phyloP scores from a whole-genome alignment of 176 grass and related monocot species.

The Areca catechu region DNA sequence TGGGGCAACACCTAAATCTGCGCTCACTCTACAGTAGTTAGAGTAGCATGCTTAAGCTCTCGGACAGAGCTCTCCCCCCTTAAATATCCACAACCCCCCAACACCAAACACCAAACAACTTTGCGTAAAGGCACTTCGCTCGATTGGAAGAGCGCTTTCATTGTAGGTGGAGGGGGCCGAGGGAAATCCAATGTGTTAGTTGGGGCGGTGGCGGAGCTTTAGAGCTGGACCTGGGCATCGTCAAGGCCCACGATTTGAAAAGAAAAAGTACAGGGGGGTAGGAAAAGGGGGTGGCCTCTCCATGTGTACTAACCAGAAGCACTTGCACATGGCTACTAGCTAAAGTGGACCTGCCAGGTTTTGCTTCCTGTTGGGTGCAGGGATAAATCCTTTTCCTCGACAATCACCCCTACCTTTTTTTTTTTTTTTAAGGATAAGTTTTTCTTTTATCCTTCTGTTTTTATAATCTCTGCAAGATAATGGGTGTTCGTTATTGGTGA shows the following conservation, averaged over 20 bases:
- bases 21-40: too few species aligned
- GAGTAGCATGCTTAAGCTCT: too few species aligned
- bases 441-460: too few species aligned
- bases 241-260: conserved; percentile 23
- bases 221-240: conserved; percentile 69
- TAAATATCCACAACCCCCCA: too few species aligned
- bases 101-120: too few species aligned
- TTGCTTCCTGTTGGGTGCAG: conserved; percentile 49
- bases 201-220: conserved; percentile 48
- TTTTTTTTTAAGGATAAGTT: too few species aligned
- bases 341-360: conserved; percentile 18
- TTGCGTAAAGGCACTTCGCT: not conserved
- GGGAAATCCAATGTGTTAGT: conserved; percentile 43
- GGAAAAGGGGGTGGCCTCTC: conserved; percentile 5
- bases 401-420: too few species aligned
- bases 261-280: not conserved
- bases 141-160: conserved; percentile 4
- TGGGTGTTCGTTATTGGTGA: too few species aligned
- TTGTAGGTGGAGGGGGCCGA: not conserved
- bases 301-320: conserved; percentile 8
- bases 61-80: too few species aligned
- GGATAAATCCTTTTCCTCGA: conserved; percentile 30
- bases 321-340: conserved; percentile 28
- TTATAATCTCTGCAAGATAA: too few species aligned
- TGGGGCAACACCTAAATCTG: too few species aligned